Evolutionary conservation across 164 flowering plant genomes (phyloP), one percentile per base, ranked within the genome.

Genomic region (Chloranthus sessilifolius): DNA sequence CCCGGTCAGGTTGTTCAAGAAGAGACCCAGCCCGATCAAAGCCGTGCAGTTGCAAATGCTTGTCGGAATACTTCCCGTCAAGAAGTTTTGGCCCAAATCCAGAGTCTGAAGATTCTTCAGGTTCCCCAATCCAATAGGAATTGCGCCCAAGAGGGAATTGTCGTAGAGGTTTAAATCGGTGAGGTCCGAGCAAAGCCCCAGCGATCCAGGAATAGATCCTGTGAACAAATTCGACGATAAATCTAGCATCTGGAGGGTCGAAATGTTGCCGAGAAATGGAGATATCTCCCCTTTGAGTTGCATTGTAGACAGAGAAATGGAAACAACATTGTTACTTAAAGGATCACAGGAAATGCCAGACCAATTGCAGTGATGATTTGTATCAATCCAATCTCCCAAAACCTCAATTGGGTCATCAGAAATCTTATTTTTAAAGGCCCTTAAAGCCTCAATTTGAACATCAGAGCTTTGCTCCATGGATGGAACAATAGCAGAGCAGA

Each of bases 351-450:
- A 56, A 47, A 81, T 64, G 38, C 89, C 95, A 54, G 95, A 38
- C 95, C 95, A 83, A 69, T 82, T 80, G 76, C 95, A 80, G 56
- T 80, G 83, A 24, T 62, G 79, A 30, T 19, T 61, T 33, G 61
- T 29, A 15, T 70, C 69, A 2, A 41, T 65, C 95, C 92, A 87
- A 34, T 73, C 68, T 1, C 47, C 58, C 23, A 81, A 62, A n/a
- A 64, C 68, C 21, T 73, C 75, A n/a, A 54, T 34, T 0, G 89
- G 84, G 71, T 79, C 88, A 15, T 55, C 3, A 9, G 68, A 67
- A 54, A 88, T 58, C n/a, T 65, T 60, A 39, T 44, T 62, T 52
- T 75, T 85, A 76, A 88, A 83, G 22, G 76, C 80, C 29, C 60
- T 71, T 63, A 88, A 52, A 10, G 96, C 91, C 37, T 75, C 68